Evolutionary conservation across 2,329 filamentous ascomycete species (phyloP), one percentile per base, ranked within the genome.

Genomic region (Stagonosporopsis cucurbitacearum): DNA sequence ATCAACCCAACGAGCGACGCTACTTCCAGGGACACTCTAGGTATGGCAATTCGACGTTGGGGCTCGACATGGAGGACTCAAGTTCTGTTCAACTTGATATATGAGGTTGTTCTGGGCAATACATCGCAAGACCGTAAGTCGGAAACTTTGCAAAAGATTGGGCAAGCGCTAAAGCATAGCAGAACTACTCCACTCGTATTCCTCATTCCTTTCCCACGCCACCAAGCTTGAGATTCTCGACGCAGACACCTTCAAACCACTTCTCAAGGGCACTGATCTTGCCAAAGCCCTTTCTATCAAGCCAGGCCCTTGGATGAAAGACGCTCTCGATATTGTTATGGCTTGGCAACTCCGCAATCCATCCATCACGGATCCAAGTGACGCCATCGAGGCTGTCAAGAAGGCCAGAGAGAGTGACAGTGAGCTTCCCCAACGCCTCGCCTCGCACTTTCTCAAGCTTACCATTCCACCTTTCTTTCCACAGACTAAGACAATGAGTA

Each of bases 331-430:
- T 28, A 80, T 92, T 4, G 90, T 91, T 58, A 85, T 96, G 75
- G 87, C 87, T 58, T 98, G 93, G 92, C 95, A 98, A 75, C 82
- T 98, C 48, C 84, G 91, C 33, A 86, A 98, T 69, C 91, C 92
- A 0, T 81, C 81, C 4, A 80, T 79, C 54, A 84, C 82, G 3
- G 88, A 93, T 59, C 77, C 81, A 26, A 66, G 69, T 28, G 71
- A 72, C 51, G 79, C 78, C 13, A 78, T 82, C 46, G 75, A 79
- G 63, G 77, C 77, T 57, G 78, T 82, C 39, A 75, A 75, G 65
- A 65, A 64, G 54, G 64, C 66, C 43, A 65, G 59, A 60, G 72
- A 77, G 63, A 70, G 58, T 62, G 74, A 78, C 65, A 78, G 80
- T 82, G 80, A 82, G 80, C 80, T 82, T 57, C 70, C 78, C 68